Conservation (phyloP, 1,284 basidiomycete species). For the Wallemia hederae region DNA sequence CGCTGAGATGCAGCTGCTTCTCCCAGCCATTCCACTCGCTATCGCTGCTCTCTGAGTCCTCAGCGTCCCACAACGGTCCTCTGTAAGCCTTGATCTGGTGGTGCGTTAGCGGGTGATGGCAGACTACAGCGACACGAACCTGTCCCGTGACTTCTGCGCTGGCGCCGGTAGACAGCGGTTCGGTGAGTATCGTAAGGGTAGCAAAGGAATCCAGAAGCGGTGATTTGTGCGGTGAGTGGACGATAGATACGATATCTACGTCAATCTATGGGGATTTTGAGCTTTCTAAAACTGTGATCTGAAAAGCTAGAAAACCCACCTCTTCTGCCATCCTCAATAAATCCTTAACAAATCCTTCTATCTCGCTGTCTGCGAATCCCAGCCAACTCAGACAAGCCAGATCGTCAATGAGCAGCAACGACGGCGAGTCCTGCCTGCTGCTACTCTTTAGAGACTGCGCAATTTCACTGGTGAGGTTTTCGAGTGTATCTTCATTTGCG, state of each 20-base stretch:
- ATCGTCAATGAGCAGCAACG: background rate
- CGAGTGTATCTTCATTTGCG: background rate
- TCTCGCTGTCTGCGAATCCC: background rate
- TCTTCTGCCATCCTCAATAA: background rate
- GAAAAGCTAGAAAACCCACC: background rate
- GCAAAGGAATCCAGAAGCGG: background rate
- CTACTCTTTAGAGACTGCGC: background rate
- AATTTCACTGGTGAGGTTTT: background rate
- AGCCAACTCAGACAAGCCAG: background rate
- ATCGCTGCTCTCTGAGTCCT: background rate
- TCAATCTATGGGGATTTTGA: background rate
- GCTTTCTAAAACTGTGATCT: background rate
- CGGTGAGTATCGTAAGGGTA: background rate
- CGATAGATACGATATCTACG: background rate
- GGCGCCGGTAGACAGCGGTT: background rate
- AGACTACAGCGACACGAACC: background rate
- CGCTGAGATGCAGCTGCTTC: background rate
- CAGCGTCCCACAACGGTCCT: background rate
- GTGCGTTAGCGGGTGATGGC: background rate
- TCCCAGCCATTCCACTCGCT: background rate
- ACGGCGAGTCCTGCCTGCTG: background rate
- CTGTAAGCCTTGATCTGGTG: background rate
- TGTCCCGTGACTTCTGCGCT: background rate
- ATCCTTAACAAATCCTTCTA: background rate
- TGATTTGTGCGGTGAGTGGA: background rate